Evolutionary conservation across 768 basidiomycete genomes (phyloP), one percentile per base, ranked within the genome.

Genomic region (Kwoniella heveanensis): DNA sequence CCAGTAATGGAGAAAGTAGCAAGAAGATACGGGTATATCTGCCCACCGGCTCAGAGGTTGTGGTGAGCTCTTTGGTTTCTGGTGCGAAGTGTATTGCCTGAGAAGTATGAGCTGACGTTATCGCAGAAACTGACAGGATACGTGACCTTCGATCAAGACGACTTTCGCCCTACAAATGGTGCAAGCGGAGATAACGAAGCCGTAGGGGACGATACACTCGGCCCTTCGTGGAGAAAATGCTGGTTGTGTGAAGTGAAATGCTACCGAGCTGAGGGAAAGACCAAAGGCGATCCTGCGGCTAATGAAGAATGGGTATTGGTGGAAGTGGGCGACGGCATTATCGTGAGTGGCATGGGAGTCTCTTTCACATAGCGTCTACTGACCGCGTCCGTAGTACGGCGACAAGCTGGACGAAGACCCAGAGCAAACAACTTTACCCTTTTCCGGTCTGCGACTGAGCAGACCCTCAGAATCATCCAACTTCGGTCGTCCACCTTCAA

Each of bases 401-500:
- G 54, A 55, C 5, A 49, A 62, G 27, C 57, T 68, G 7, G 54
- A 60, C 6, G 54, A 21, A 50, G 39, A 44, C 3, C 54, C 46
- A 2, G 47, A 60, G 9, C 29, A 67, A 24, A 7, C 46, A 1
- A 17, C 22, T 26, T 47, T 65, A 22, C 65, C 73, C 1, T 74
- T 74, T 59, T 74, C 69, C 12, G 29, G 53, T 2, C 50, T 74
- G 3, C 46, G 47, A 0, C 46, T 74, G 3, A 65, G 60, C 19
- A 19, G 54, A 9, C 61, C 71, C 8, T n/a, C 65, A 7, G 10
- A 44, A 37, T 6, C 55, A 12, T 71, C 69, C 13, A 58, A 52
- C 17, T 77, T 77, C 50, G 75, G 75, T 50, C 64, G 70, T 21
- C 77, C 72, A 24, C 73, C 76, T 12, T 54, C 64, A 37, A 37